Evolutionary conservation across 306 rosid genomes (phyloP).

Genomic region (Luffa acutangula): DNA sequence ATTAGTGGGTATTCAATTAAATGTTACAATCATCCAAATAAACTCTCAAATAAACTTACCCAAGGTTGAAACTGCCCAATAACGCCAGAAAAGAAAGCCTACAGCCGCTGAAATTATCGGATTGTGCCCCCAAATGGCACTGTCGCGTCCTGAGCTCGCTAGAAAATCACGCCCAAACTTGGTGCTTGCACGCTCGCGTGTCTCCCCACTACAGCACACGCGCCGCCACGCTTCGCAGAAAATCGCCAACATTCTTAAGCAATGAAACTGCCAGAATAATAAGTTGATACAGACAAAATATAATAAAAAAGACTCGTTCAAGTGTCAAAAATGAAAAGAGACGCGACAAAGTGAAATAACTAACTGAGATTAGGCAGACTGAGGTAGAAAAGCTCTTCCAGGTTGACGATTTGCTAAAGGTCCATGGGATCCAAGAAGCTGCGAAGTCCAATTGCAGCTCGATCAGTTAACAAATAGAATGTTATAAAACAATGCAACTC

Average conservation of each 20-base stretch:
- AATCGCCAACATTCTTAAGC: background rate
- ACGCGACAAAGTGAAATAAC: background rate
- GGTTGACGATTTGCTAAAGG: slow-evolving; percentile 4
- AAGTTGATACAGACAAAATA: background rate
- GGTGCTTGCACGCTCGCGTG: too few species aligned
- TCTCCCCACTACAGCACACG: too few species aligned
- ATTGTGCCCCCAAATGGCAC: too few species aligned
- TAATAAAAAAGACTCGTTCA: background rate
- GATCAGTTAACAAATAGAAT: background rate
- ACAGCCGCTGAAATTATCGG: too few species aligned
- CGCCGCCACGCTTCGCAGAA: too few species aligned
- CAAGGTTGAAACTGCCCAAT: too few species aligned
- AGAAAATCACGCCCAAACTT: too few species aligned
- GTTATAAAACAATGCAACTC: background rate
- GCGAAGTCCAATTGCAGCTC: background rate
- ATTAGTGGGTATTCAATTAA: too few species aligned
- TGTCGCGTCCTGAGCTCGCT: too few species aligned
- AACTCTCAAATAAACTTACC: too few species aligned
- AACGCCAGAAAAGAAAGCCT: too few species aligned
- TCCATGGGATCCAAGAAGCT: slow-evolving; percentile 9
- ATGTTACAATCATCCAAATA: too few species aligned
- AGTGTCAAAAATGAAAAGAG: background rate
- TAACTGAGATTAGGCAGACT: background rate
- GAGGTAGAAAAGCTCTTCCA: slow-evolving; percentile 1
- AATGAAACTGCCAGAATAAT: background rate